Evolutionary conservation across 108 stramenopile genomes (phyloP), one percentile per base, ranked within the genome.

Genomic region (Asterionellopsis glacialis): DNA sequence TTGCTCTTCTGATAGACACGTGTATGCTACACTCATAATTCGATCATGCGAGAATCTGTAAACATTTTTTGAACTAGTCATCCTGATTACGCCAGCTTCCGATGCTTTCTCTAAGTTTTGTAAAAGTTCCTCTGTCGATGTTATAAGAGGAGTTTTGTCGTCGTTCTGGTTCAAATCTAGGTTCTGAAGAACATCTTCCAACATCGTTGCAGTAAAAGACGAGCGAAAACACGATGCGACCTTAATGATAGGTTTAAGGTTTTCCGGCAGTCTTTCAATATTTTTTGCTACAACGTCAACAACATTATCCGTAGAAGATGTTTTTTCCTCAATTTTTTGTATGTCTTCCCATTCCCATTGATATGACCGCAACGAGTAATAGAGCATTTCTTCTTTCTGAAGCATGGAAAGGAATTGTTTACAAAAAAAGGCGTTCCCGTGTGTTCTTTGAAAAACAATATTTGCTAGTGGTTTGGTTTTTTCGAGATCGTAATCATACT

Each of bases 341-440:
- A 69, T 50, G 27, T 81, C 80, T 33, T 33, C 33, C 82, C 82
- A 88, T 4, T 61, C 67, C 83, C 86, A 87, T 33, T 58, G 51
- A 33, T 55, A 27, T 12, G 63, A 57, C 14, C 60, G 16, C 57
- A 74, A 54, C 47, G 51, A 64, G 44, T 74, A 88, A 0, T 55
- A 57, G 0, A 88, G 27, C n/a, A 82, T 55, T 1, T 51, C 54
- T 42, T 68, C 47, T 52, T 77, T 55, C 2, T 65, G 61, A 11
- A 83, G 45, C 41, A 69, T 66, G 11, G 47, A 6, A 0, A 88
- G n/a, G 57, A 75, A 82, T 47, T 81, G 72, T 5, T 74, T 45
- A 1, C 64, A 68, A 60, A 84, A 84, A 33, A 82, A 78, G 11
- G 80, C 74, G 57, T 83, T 83, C n/a, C 86, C 86, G 10, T 55